These are phyloP conservation scores for Polyporus arcularius DNA, from an alignment of 768 basidiomycete genomes.

Conservation along the genomic window DNA sequence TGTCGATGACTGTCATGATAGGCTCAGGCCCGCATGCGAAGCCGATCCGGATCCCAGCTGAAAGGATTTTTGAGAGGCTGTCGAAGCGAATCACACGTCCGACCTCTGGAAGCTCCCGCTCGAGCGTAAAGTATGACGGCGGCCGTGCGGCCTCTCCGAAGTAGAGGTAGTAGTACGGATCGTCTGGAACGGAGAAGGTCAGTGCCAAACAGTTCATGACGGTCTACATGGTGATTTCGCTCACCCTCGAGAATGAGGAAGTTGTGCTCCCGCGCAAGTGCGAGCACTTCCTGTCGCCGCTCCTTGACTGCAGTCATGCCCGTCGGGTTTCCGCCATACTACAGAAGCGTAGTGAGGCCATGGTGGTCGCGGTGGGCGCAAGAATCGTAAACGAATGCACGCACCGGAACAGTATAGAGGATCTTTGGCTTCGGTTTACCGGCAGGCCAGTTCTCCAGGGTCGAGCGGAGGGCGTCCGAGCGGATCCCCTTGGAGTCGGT, in stretches of 20 bases:
- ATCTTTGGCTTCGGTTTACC: constrained; percentile 76
- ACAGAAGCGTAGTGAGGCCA: neutral
- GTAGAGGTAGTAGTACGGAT: constrained; percentile 81
- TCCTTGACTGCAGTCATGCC: constrained; percentile 76
- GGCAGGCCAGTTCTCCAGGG: constrained; percentile 76
- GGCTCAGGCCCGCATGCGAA: constrained; percentile 76
- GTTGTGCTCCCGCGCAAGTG: constrained; percentile 73
- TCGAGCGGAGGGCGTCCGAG: constrained; percentile 59
- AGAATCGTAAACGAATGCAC: neutral
- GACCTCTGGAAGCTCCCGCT: constrained; percentile 57
- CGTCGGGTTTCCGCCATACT: constrained; percentile 90
- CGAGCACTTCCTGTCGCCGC: constrained; percentile 71
- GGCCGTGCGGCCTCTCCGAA: constrained; percentile 65
- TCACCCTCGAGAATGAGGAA: constrained; percentile 86
- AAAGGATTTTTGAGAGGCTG: constrained; percentile 84
- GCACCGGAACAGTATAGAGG: constrained; percentile 80
- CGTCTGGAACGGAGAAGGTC: constrained; percentile 47
- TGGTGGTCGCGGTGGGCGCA: neutral
- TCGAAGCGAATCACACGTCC: constrained; percentile 90
- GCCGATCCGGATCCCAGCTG: constrained; percentile 78
- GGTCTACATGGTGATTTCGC: constrained; percentile 4
- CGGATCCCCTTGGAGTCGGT: constrained; percentile 77
- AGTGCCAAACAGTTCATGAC: too few relatives aligned
- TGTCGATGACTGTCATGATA: constrained; percentile 71
- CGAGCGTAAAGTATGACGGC: constrained; percentile 83